These are phyloP conservation scores for Hypoxylon cercidicola DNA, from an alignment of 495 filamentous ascomycete species.

Conservation along the genomic window DNA sequence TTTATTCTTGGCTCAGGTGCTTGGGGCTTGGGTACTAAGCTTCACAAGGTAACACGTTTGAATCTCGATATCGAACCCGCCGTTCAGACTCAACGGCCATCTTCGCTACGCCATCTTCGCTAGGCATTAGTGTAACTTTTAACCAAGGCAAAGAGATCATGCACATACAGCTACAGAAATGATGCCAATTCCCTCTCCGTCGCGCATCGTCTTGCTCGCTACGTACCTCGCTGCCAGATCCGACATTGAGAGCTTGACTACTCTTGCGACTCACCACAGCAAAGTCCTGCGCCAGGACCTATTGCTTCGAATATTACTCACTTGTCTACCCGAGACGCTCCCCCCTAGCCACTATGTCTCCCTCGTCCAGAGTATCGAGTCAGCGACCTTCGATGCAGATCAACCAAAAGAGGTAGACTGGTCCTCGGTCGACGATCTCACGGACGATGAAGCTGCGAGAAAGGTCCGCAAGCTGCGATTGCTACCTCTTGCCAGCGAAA, in stretches of 20 bases:
- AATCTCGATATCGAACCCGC: too few species aligned
- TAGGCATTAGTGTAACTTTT: background rate
- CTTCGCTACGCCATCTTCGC: too few species aligned
- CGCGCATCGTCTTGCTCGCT: constrained; percentile 72
- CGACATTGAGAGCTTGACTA: constrained; percentile 70
- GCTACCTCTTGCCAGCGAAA: constrained; percentile 65
- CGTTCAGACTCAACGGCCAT: too few species aligned
- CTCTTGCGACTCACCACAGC: constrained; percentile 67
- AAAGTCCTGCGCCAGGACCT: constrained; percentile 70
- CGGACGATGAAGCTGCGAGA: constrained; percentile 72
- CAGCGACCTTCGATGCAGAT: constrained; percentile 49
- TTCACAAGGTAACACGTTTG: too few species aligned
- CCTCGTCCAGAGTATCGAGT: constrained; percentile 66
- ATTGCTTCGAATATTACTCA: constrained; percentile 82
- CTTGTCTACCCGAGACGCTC: constrained; percentile 81
- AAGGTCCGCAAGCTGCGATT: constrained; percentile 77
- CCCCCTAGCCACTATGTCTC: constrained; percentile 71
- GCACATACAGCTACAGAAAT: constrained; percentile 42
- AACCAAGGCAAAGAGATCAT: constrained; percentile 20
- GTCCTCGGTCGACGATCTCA: constrained; percentile 68
- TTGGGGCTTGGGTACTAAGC: too few species aligned
- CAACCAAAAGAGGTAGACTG: constrained; percentile 60
- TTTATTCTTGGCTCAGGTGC: too few species aligned
- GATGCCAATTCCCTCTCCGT: constrained; percentile 61
- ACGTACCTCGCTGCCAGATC: constrained; percentile 65